phyloP scores from a whole-genome alignment of 2,329 filamentous ascomycete species.

The Botrytis fragariae region DNA sequence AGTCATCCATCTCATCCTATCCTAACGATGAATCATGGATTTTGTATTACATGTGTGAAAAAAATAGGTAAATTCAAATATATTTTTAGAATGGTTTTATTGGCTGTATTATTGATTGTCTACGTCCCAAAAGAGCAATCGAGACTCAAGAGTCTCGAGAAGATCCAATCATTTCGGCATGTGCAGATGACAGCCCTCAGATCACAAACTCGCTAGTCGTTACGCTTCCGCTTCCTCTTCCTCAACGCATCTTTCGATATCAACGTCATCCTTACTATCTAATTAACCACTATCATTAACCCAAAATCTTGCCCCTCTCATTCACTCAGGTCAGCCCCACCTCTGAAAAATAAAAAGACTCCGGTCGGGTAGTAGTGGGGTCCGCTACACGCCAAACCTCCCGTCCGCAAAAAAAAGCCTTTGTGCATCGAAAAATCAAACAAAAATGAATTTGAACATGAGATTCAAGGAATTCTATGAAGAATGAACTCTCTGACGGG shows the following conservation, averaged over 20 bases:
- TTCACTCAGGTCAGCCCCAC: not conserved
- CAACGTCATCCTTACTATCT: not conserved
- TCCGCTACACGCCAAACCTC: not conserved
- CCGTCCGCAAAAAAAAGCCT: not conserved
- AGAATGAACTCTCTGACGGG: constrained; percentile 23
- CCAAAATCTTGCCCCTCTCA: not conserved
- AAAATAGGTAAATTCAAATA: not conserved
- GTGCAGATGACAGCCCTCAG: not conserved
- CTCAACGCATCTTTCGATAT: no score
- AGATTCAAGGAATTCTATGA: not conserved
- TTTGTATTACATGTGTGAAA: no score
- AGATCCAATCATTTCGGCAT: not conserved
- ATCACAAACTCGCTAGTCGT: constrained; percentile 3
- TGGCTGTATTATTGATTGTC: not conserved
- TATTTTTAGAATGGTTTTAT: not conserved
- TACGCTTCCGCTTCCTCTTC: no score
- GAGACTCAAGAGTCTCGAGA: not conserved
- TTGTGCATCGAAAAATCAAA: not conserved
- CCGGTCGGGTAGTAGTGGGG: not conserved
- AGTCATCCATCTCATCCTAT: not conserved
- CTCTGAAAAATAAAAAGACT: not conserved
- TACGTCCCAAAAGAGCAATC: not conserved
- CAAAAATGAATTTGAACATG: not conserved
- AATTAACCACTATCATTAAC: not conserved
- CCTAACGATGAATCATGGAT: not conserved